phyloP scores from a whole-genome alignment of 202 grass and related monocot species.

The Saccharum hybrid region DNA sequence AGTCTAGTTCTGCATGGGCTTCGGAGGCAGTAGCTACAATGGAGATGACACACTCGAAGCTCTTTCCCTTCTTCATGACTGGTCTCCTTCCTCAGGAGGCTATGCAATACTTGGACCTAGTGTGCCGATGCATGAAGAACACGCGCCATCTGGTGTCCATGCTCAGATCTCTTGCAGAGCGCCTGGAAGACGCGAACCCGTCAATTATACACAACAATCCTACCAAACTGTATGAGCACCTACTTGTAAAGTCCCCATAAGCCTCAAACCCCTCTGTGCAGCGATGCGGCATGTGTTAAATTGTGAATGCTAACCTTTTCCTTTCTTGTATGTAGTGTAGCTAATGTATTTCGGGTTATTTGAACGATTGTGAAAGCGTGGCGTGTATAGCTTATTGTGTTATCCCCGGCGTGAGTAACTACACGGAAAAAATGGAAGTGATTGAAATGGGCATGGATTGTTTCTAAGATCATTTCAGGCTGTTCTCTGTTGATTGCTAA shows the following conservation, averaged over 20 bases:
- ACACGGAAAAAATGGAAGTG: slow-evolving; percentile 20
- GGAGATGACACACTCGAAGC: slow-evolving; percentile 83
- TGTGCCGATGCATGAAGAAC: slow-evolving; percentile 65
- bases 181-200: slow-evolving; percentile 63
- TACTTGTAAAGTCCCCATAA: slow-evolving; percentile 65
- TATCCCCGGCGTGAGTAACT: slow-evolving; percentile 39
- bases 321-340: slow-evolving; percentile 53
- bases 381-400: slow-evolving; percentile 51
- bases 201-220: slow-evolving; percentile 66
- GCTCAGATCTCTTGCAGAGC: slow-evolving; percentile 65
- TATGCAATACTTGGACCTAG: slow-evolving; percentile 75
- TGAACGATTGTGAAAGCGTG: slow-evolving; percentile 44
- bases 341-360: slow-evolving; percentile 61
- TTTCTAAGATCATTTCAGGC: not conserved
- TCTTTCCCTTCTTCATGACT: slow-evolving; percentile 94
- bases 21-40: slow-evolving; percentile 59
- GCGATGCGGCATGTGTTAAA: slow-evolving; percentile 27
- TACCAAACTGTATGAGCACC: slow-evolving; percentile 57
- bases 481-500: not conserved
- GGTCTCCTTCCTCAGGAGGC: slow-evolving; percentile 91
- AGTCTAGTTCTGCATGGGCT: slow-evolving; percentile 62
- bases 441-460: slow-evolving; percentile 39
- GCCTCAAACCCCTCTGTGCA: not conserved
- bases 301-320: slow-evolving; percentile 53
- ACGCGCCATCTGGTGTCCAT: slow-evolving; percentile 62